These are phyloP conservation scores for Lizanozyma gosingica DNA, from an alignment of 1,139 yeast genomes.

Conservation along the genomic window DNA sequence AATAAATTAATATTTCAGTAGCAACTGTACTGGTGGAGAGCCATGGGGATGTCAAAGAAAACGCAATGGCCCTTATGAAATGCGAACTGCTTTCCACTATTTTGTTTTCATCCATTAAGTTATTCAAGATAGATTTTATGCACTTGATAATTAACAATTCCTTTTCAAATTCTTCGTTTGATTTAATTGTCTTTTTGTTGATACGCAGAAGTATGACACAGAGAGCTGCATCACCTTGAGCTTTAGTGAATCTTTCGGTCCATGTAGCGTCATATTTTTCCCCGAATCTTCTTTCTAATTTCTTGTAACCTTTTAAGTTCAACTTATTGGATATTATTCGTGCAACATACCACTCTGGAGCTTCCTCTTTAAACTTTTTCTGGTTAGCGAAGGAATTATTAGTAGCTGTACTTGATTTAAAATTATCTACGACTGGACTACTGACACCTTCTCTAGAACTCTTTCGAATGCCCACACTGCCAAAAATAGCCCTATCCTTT, in stretches of 20 bases:
- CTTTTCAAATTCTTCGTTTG: slow-evolving; percentile 36
- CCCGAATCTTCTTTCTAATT: slow-evolving; percentile 25
- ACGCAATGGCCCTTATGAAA: slow-evolving; percentile 27
- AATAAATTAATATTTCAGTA: slow-evolving; percentile 27
- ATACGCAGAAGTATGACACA: slow-evolving; percentile 31
- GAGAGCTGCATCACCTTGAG: slow-evolving; percentile 39
- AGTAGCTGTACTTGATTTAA: slow-evolving; percentile 5
- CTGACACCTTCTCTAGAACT: background rate
- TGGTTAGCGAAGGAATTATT: slow-evolving; percentile 9
- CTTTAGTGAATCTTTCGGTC: slow-evolving; percentile 24
- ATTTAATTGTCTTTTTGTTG: slow-evolving; percentile 35
- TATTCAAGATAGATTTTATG: slow-evolving; percentile 24
- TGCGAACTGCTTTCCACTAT: slow-evolving; percentile 14
- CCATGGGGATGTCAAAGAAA: slow-evolving; percentile 33
- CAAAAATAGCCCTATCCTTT: background rate
- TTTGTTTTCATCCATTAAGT: slow-evolving; percentile 11
- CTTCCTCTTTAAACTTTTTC: slow-evolving; percentile 24
- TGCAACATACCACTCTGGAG: slow-evolving; percentile 37
- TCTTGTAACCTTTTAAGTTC: slow-evolving; percentile 24
- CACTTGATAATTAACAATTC: slow-evolving; percentile 33
- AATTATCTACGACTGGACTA: background rate
- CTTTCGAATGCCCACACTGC: background rate
- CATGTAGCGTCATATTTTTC: slow-evolving; percentile 21
- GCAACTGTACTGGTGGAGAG: slow-evolving; percentile 33
- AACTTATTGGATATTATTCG: slow-evolving; percentile 28